Evolutionary conservation across 2,329 filamentous ascomycete species (phyloP).

Genomic region (Aspergillus fischeri): DNA sequence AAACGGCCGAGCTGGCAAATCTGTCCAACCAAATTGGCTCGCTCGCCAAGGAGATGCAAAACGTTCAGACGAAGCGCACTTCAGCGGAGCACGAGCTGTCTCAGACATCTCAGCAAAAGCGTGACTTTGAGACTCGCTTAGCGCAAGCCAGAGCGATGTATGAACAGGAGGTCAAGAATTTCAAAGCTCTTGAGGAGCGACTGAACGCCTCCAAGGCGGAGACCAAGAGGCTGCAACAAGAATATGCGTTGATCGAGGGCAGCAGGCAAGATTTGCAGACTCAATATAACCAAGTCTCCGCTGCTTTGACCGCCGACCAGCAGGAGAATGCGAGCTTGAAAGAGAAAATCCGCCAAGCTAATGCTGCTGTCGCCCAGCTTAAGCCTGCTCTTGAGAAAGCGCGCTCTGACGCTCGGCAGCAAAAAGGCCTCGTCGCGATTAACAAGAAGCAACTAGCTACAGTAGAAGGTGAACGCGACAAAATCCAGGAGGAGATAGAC

Average conservation of each 20-base stretch:
- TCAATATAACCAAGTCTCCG: slow-evolving; percentile 72
- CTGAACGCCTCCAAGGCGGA: slow-evolving; percentile 71
- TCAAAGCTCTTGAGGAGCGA: slow-evolving; percentile 79
- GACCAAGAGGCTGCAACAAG: slow-evolving; percentile 76
- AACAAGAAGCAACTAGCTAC: slow-evolving; percentile 97
- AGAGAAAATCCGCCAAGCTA: slow-evolving; percentile 79
- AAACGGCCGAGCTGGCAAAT: slow-evolving; percentile 90
- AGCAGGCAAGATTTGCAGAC: slow-evolving; percentile 74
- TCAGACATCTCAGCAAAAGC: slow-evolving; percentile 80
- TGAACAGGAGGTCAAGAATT: slow-evolving; percentile 86
- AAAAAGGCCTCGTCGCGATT: slow-evolving; percentile 94
- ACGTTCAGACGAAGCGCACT: slow-evolving; percentile 76
- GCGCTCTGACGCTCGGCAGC: slow-evolving; percentile 84
- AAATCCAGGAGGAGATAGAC: slow-evolving; percentile 74
- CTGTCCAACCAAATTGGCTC: slow-evolving; percentile 93
- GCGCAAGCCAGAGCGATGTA: slow-evolving; percentile 83
- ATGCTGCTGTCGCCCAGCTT: slow-evolving; percentile 74
- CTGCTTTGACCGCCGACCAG: slow-evolving; percentile 77
- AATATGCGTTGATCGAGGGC: slow-evolving; percentile 78
- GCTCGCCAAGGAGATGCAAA: slow-evolving; percentile 88
- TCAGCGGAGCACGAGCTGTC: slow-evolving; percentile 77
- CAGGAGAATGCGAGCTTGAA: slow-evolving; percentile 82
- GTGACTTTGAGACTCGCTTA: slow-evolving; percentile 84
- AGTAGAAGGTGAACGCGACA: slow-evolving; percentile 82
- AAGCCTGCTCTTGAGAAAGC: slow-evolving; percentile 92